phyloP scores from a whole-genome alignment of 371 early-diverging fungal species.

The Rhizopus sp. region DNA sequence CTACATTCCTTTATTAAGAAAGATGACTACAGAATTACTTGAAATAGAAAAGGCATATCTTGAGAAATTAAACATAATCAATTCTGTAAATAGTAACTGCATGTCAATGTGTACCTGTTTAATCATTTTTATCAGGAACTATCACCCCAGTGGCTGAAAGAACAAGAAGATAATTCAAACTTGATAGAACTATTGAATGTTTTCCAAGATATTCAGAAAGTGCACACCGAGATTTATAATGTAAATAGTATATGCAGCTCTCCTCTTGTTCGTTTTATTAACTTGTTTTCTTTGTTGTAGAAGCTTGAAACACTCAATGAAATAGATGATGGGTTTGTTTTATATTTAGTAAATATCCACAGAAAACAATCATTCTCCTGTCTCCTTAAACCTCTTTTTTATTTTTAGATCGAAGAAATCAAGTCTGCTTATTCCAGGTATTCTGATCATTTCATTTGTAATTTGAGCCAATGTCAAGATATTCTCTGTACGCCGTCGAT shows the following conservation, averaged over 20 bases:
- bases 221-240: conserved; percentile 29
- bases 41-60: conserved; percentile 34
- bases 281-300: conserved; percentile 3
- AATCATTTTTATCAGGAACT: conserved; percentile 17
- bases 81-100: conserved; percentile 17
- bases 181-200: conserved; percentile 25
- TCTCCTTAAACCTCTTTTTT: neutral
- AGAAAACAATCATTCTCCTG: neutral
- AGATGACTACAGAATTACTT: conserved; percentile 12
- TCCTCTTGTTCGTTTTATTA: neutral
- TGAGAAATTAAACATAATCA: conserved; percentile 23
- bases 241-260: conserved; percentile 15
- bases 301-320: neutral
- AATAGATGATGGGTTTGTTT: neutral
- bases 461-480: conserved; percentile 41
- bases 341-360: neutral
- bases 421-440: conserved; percentile 43
- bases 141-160: conserved; percentile 31
- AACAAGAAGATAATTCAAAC: conserved; percentile 24
- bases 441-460: conserved; percentile 30
- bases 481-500: conserved; percentile 26
- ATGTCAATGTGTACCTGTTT: neutral
- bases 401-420: conserved; percentile 39
- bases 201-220: conserved; percentile 25
- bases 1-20: conserved; percentile 11